phyloP scores from a whole-genome alignment of 2,329 filamentous ascomycete genomes.

The Colletotrichum sidae region DNA sequence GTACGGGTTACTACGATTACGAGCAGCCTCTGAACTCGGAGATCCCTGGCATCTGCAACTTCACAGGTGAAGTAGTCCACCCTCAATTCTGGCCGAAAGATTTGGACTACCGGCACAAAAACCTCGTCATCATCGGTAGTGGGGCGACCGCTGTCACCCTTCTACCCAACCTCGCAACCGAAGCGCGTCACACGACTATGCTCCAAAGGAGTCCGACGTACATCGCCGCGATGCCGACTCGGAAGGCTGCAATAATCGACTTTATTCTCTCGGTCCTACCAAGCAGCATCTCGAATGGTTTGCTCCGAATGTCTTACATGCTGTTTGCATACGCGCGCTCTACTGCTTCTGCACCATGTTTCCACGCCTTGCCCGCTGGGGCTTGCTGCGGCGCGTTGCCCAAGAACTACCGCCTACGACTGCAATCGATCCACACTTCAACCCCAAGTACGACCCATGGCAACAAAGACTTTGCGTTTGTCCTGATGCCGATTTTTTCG shows the following conservation, averaged over 20 bases:
- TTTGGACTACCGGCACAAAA: slow-evolving; percentile 72
- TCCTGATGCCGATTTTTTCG: slow-evolving; percentile 59
- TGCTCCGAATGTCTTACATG: slow-evolving; percentile 59
- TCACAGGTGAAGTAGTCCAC: slow-evolving; percentile 64
- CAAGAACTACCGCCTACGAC: slow-evolving; percentile 61
- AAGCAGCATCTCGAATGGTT: slow-evolving; percentile 54
- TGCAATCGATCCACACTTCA: slow-evolving; percentile 64
- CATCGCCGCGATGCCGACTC: slow-evolving; percentile 61
- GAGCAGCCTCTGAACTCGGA: slow-evolving; percentile 64
- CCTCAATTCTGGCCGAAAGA: slow-evolving; percentile 81
- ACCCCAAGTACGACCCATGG: slow-evolving; percentile 68
- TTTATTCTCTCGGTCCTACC: slow-evolving; percentile 56
- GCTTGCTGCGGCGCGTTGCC: slow-evolving; percentile 53
- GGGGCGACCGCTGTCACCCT: slow-evolving; percentile 77
- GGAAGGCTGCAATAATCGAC: slow-evolving; percentile 49
- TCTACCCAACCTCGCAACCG: slow-evolving; percentile 69
- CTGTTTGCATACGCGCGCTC: slow-evolving; percentile 49
- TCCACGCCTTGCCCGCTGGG: neutral
- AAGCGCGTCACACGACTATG: slow-evolving; percentile 73
- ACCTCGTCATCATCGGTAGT: slow-evolving; percentile 74
- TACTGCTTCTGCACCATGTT: slow-evolving; percentile 38
- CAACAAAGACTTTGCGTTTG: slow-evolving; percentile 76
- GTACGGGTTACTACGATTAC: slow-evolving; percentile 76
- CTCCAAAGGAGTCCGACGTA: slow-evolving; percentile 76
- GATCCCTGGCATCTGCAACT: slow-evolving; percentile 57